Percentiles rank a stretch among this genome's conserved stretches.
These are phyloP conservation scores for Pouteria glomerata DNA, from an alignment of 148 eudicot species.

Conservation along the genomic window DNA sequence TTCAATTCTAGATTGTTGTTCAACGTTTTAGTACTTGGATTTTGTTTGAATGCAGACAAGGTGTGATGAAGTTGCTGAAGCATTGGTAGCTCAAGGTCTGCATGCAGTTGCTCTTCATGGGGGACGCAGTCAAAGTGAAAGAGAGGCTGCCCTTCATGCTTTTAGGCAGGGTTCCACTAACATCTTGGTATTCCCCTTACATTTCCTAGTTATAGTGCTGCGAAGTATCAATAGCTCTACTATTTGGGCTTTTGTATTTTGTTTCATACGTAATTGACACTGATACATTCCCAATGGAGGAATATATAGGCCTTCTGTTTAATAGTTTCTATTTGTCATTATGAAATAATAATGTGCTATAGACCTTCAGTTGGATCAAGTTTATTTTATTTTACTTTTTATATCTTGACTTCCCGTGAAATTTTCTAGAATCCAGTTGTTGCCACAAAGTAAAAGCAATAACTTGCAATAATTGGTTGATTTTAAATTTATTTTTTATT, in stretches of 20 bases:
- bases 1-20: neutral
- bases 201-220: neutral
- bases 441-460: neutral
- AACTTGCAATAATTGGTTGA: neutral
- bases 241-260: neutral
- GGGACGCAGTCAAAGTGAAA: constrained; percentile 53
- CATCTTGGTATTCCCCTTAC: constrained; percentile 30
- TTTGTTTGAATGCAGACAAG: constrained; percentile 31
- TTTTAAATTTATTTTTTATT: neutral
- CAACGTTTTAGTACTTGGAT: constrained; percentile 7
- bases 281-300: neutral
- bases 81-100: constrained; percentile 42
- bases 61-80: constrained; percentile 61
- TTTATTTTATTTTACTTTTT: too few species aligned
- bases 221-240: neutral
- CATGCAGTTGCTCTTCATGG: constrained; percentile 55
- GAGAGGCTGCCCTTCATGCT: constrained; percentile 48
- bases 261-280: neutral
- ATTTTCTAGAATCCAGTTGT: neutral
- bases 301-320: neutral
- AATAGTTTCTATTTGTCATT: neutral
- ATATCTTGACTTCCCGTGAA: neutral
- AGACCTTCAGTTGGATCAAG: neutral
- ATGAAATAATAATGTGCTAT: neutral
- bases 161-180: constrained; percentile 47